These are phyloP conservation scores for Moringa oleifera DNA, from an alignment of 345 rosid genomes.

Conservation along the genomic window DNA sequence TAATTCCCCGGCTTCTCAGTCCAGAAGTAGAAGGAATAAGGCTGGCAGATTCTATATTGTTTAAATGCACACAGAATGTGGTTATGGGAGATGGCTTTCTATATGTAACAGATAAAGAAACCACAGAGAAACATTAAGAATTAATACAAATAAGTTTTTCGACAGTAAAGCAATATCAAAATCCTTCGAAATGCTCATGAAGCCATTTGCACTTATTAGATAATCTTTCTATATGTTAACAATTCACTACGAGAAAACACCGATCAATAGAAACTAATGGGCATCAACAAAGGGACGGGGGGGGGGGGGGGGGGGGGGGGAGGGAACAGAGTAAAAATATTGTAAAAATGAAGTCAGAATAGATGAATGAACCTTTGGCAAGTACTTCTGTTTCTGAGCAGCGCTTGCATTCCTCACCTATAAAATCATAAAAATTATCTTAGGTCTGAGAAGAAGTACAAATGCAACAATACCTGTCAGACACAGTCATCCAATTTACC, in stretches of 20 bases:
- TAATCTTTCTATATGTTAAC: background rate
- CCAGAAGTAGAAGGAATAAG: no score
- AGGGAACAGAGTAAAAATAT: no score
- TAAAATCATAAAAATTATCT: conserved; percentile 15
- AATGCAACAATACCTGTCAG: background rate
- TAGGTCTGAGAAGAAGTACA: background rate
- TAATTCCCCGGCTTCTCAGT: background rate
- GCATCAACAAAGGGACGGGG: no score
- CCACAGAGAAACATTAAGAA: background rate
- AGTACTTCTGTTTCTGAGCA: conserved; percentile 73
- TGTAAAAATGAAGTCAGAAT: no score
- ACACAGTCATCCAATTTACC: conserved; percentile 39
- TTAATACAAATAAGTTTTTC: background rate
- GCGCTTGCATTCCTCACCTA: conserved; percentile 85
- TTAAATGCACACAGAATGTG: background rate
- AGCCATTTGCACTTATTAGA: background rate
- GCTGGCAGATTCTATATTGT: background rate
- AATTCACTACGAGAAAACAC: background rate
- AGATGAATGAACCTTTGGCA: conserved; percentile 61
- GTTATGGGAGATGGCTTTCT: no score
- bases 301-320: no score
- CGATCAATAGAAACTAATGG: no score
- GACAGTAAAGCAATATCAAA: conserved; percentile 2
- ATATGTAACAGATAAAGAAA: no score
- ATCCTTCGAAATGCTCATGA: background rate